Base-by-base conservation (phyloP, 2,329 filamentous ascomycete species). In the Lasiodiplodia citricola region DNA sequence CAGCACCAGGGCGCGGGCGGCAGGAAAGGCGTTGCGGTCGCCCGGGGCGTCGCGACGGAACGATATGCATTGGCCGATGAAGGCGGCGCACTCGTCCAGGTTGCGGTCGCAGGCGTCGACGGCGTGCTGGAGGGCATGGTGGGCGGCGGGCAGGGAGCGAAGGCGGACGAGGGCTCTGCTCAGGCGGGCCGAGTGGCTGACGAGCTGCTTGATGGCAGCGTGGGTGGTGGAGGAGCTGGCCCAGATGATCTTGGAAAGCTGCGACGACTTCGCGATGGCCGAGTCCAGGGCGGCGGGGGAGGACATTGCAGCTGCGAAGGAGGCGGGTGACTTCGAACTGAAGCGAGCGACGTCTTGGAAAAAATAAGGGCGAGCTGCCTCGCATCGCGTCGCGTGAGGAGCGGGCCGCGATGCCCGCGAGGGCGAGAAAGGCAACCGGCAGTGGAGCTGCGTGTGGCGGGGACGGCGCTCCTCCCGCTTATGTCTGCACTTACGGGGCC, bases 231-330 rank as follows among this genome's bases (percentile, higher is more conserved):
- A 52, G 5, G 60, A 64, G 47, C 21, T 52, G 44, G 60, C 60
- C 60, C 60, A 64, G 60, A 64, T 64, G 60, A 64, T 64, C n/a
- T 52, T 64, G 47, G 60, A 64, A 47, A 64, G 60, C 25, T 64
- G 60, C 44, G 60, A 37, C 60, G 60, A 64, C 47, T 64, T 64
- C 23, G 60, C 60, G 31, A 64, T 64, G 60, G 60, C 60, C 44
- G 60, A 64, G 44, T 64, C 60, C 23, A 64, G 60, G 23, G 44
- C 23, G 21, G 41, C 25, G 14, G 60, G 14, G 2, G 60, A 10
- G 18, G 60, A 11, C 5, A 50, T 18, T 31, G 60, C n/a, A 8
- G 60, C 5, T n/a, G 11, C 44, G n/a, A 28, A n/a, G 14, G 31
- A 21, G 16, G 60, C 60, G 47, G 28, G 25, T n/a, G 44, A 4